Percentiles rank a stretch among this genome's conserved stretches.
Conservation (phyloP, 164 flowering plant genomes). For the Paratinospora sagittata region DNA sequence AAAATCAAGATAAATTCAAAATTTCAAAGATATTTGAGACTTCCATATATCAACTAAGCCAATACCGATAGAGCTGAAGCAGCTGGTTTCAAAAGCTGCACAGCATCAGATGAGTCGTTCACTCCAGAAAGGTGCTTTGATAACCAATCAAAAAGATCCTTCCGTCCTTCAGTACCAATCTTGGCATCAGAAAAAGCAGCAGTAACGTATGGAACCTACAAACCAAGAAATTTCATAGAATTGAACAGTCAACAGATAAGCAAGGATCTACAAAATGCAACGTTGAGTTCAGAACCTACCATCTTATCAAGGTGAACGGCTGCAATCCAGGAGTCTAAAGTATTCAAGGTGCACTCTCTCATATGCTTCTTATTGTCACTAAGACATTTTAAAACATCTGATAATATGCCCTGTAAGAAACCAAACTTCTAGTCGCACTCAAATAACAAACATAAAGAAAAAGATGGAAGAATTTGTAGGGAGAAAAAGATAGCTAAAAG, state of each 20-base stretch:
- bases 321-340: constrained; percentile 82
- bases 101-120: constrained; percentile 67
- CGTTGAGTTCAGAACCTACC: constrained; percentile 33
- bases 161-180: constrained; percentile 93
- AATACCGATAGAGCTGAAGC: constrained; percentile 72
- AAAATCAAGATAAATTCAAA: not conserved
- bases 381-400: constrained; percentile 87
- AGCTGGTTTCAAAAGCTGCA: constrained; percentile 70
- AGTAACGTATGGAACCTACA: constrained; percentile 79
- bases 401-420: constrained; percentile 69
- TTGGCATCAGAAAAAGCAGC: constrained; percentile 66
- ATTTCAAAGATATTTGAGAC: not conserved
- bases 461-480: not conserved
- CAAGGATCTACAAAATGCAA: not conserved
- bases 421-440: constrained; percentile 5
- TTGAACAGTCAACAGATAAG: not conserved
- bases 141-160: constrained; percentile 95
- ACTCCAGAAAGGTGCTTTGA: constrained; percentile 71
- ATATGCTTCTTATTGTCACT: constrained; percentile 95
- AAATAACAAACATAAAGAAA: not conserved
- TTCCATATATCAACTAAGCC: not conserved
- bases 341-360: constrained; percentile 82
- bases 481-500: not conserved
- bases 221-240: constrained; percentile 5
- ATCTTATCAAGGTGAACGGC: constrained; percentile 97